Evolutionary conservation across 2,329 filamentous ascomycete species (phyloP).

Genomic region (Phyllosticta capitalensis): DNA sequence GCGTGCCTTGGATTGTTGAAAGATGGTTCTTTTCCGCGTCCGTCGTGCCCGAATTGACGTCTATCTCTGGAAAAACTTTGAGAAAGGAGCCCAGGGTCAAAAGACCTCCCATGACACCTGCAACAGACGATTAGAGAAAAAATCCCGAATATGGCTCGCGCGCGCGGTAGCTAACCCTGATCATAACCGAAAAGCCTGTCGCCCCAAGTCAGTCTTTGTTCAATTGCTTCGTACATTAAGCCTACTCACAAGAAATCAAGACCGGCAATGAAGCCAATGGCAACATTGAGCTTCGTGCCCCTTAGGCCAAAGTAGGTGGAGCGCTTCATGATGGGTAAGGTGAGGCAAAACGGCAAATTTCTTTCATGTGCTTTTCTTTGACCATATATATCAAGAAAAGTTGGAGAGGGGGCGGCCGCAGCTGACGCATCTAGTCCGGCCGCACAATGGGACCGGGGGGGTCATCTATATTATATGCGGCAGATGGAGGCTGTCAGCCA

Average conservation of each 20-base stretch:
- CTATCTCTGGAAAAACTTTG: conserved; percentile 31
- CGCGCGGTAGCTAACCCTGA: conserved; percentile 31
- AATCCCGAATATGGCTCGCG: neutral
- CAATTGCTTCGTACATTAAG: neutral
- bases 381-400: neutral
- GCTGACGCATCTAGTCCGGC: too few species aligned
- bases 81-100: conserved; percentile 58
- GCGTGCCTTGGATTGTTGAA: conserved; percentile 33
- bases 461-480: too few species aligned
- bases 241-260: conserved; percentile 53
- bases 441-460: too few species aligned
- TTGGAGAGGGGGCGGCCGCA: neutral
- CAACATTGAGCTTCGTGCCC: conserved; percentile 55
- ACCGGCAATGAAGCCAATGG: conserved; percentile 61
- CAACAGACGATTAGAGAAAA: neutral
- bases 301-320: conserved; percentile 53
- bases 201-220: neutral
- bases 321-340: conserved; percentile 2
- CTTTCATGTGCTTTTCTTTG: neutral
- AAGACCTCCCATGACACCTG: conserved; percentile 53
- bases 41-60: conserved; percentile 27
- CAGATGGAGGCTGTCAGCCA: too few species aligned
- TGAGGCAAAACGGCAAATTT: neutral
- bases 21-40: conserved; percentile 24
- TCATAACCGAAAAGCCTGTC: conserved; percentile 51